phyloP scores from a whole-genome alignment of 116 monocot genomes.

The Zostera marina region DNA sequence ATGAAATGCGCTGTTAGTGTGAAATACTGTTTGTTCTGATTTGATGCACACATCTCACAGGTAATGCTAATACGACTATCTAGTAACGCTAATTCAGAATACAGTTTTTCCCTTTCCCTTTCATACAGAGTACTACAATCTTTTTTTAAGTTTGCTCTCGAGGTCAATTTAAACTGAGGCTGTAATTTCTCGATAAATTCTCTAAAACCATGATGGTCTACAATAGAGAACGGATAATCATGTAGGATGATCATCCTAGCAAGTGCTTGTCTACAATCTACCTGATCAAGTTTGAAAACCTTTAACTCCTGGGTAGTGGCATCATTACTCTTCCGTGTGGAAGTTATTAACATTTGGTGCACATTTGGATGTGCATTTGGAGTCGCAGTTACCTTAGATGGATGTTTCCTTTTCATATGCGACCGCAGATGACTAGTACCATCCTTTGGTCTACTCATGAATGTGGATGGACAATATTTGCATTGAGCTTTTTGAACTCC shows the following conservation, averaged over 20 bases:
- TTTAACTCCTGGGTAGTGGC: background rate
- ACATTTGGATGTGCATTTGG: too few species aligned
- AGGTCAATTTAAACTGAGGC: slow-evolving; percentile 1
- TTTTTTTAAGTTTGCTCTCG: background rate
- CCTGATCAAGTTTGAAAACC: background rate
- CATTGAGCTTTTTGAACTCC: background rate
- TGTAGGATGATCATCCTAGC: slow-evolving; percentile 1
- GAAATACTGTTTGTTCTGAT: background rate
- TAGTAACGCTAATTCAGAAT: background rate
- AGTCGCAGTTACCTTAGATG: too few species aligned
- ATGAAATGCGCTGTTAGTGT: slow-evolving; percentile 1
- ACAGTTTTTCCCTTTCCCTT: background rate
- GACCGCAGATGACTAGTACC: background rate
- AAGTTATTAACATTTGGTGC: background rate
- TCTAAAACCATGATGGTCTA: slow-evolving; percentile 3
- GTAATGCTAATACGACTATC: background rate
- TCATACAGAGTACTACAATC: background rate
- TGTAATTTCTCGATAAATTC: background rate
- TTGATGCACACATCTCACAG: slow-evolving; percentile 1
- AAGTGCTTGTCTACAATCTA: background rate
- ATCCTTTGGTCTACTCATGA: background rate
- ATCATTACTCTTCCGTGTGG: background rate
- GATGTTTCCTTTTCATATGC: background rate
- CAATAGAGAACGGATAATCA: slow-evolving; percentile 8
- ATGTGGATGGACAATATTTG: background rate